Evolutionary conservation across 1,284 basidiomycete species (phyloP).

Genomic region (Agaricales sp.): DNA sequence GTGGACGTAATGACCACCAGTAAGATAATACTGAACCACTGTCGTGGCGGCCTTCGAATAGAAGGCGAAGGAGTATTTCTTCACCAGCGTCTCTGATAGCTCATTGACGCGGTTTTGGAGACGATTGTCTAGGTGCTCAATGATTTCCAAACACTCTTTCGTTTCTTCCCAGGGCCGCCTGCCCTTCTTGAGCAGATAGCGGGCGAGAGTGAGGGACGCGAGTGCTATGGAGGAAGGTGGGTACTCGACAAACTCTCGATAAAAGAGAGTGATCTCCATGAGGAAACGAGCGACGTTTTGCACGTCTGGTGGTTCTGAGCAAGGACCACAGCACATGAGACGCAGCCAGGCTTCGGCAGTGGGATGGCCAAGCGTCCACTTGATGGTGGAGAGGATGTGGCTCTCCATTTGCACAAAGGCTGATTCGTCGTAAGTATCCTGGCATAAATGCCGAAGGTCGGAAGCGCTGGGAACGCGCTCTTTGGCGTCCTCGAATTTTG

Average conservation of each 20-base stretch:
- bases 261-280: conserved; percentile 97
- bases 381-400: conserved; percentile 92
- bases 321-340: conserved; percentile 60
- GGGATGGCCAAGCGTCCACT: conserved; percentile 95
- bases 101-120: conserved; percentile 81
- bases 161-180: conserved; percentile 75
- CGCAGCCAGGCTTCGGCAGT: conserved; percentile 97
- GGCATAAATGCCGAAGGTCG: conserved; percentile 92
- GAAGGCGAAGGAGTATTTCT: conserved; percentile 95
- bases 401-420: conserved; percentile 98
- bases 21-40: conserved; percentile 86
- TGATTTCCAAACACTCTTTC: conserved; percentile 66
- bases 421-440: conserved; percentile 90
- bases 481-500: conserved; percentile 99
- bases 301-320: conserved; percentile 77
- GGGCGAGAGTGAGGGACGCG: conserved; percentile 82
- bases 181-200: conserved; percentile 74
- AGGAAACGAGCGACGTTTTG: conserved; percentile 94
- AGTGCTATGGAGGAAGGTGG: conserved; percentile 81
- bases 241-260: conserved; percentile 88
- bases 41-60: conserved; percentile 91
- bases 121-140: conserved; percentile 78
- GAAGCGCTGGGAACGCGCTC: conserved; percentile 94
- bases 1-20: conserved; percentile 59
- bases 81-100: conserved; percentile 87